phyloP scores from a whole-genome alignment of 2,329 filamentous ascomycete species.

The Botryotinia calthae region DNA sequence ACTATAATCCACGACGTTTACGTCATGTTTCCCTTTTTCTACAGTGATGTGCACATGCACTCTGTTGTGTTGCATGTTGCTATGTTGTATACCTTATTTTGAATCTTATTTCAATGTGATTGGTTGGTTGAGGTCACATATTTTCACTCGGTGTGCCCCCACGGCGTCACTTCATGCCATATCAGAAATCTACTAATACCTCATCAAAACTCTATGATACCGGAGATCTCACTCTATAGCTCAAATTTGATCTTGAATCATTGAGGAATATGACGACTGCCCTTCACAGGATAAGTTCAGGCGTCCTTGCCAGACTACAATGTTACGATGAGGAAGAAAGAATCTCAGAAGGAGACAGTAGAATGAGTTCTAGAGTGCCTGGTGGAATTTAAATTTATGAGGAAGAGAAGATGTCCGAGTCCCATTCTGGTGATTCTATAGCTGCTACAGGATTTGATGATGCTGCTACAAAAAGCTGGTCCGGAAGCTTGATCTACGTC shows the following conservation, averaged over 20 bases:
- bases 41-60: background rate
- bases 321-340: background rate
- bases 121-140: background rate
- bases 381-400: background rate
- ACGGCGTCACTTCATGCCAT: background rate
- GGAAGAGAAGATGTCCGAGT: slow-evolving; percentile 2
- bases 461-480: slow-evolving; percentile 29
- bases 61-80: background rate
- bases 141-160: background rate
- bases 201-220: background rate
- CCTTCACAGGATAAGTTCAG: background rate
- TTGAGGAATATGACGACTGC: background rate
- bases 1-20: background rate
- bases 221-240: background rate
- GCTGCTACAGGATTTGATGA: slow-evolving; percentile 24
- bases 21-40: background rate
- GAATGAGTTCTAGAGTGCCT: background rate
- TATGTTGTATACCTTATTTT: background rate
- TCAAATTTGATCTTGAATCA: background rate
- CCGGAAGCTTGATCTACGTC: slow-evolving; percentile 32
- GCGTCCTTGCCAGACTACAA: background rate
- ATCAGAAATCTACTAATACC: background rate
- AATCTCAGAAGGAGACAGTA: background rate
- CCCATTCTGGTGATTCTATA: background rate
- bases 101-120: background rate